Base-by-base conservation (phyloP, 805 yeast genomes). In the Pichia sporocuriosa region DNA sequence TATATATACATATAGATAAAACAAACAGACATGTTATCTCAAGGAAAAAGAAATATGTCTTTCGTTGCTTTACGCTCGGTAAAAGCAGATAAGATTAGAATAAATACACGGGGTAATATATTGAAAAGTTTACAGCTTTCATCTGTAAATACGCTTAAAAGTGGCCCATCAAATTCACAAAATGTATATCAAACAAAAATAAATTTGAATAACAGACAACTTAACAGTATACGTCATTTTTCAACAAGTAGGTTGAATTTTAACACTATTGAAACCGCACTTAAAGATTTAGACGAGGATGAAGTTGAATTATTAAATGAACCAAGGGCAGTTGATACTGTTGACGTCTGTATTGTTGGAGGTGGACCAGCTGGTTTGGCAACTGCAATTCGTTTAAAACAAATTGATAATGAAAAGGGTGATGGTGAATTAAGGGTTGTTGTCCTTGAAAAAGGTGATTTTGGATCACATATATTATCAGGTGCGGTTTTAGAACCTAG, bases 321-420 rank as follows among this genome's bases (percentile, higher is more conserved):
- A 47, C 85, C 81, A 48, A 69, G 97, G 43, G 95, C 84, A 6
- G 75, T 71, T 12, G 98, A 93, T 56, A 75, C 77, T 25, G 96
- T 86, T 12, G 98, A 93, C 61, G 95, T 93, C 19, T 84, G 95
- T 55, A 87, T 93, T 39, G 95, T 93, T 2, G 98, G 98, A 32
- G 97, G 95, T 27, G 98, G 98, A 0, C 97, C 97, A 6, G 94
- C 97, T 1, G 98, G 98, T 3, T 67, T 93, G 38, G 89, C 96
- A 1, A 82, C 98, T 2, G 97, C 97, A 11, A 93, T 93, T 48
- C 73, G 75, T 51, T 68, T 87, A 46, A 93, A 93, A 61, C 96
- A 89, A 59, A 65, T 90, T 27, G 96, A 89, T 56, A 66, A 72
- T 40, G 65, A 70, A 23, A 82, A 81, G 1, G 65, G 65, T 19